Evolutionary conservation across 306 rosid species (phyloP).

Genomic region (Trifolium pratense): DNA sequence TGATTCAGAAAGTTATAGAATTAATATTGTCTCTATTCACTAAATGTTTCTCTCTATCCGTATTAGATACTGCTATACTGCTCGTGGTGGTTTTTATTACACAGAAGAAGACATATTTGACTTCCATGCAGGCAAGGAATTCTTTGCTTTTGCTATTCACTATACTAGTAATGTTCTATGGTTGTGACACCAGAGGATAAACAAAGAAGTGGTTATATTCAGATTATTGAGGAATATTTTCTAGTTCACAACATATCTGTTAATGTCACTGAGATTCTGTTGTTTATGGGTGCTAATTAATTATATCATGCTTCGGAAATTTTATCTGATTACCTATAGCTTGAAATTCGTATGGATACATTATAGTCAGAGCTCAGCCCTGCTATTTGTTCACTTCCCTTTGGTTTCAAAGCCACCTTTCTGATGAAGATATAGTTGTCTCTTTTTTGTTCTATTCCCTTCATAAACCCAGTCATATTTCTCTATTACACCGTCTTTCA

Average conservation of each 20-base stretch:
- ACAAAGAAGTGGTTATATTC: conserved; percentile 15
- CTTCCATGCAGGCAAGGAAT: conserved; percentile 76
- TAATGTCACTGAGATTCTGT: conserved; percentile 26
- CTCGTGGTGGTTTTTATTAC: conserved; percentile 93
- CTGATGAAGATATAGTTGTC: neutral
- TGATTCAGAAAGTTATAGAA: conserved; percentile 34
- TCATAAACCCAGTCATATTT: neutral
- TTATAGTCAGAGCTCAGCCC: conserved; percentile 1
- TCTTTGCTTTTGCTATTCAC: conserved; percentile 22
- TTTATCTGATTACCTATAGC: neutral
- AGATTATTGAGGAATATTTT: conserved; percentile 17
- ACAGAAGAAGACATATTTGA: conserved; percentile 87
- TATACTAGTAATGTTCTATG: conserved; percentile 5
- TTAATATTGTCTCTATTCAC: conserved; percentile 17
- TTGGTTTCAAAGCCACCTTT: conserved; percentile 32
- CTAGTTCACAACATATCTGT: conserved; percentile 14
- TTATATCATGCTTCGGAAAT: conserved; percentile 32
- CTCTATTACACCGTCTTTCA: neutral
- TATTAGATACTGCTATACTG: conserved; percentile 85
- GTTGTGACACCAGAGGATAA: conserved; percentile 20
- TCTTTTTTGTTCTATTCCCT: conserved; percentile 22
- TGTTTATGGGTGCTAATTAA: conserved; percentile 15
- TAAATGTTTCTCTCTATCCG: conserved; percentile 37
- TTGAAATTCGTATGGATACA: conserved; percentile 13
- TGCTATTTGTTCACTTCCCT: conserved; percentile 20